Evolutionary conservation across 2,329 filamentous ascomycete species (phyloP), one percentile per base, ranked within the genome.

Genomic region (Bipolaris gigantea): DNA sequence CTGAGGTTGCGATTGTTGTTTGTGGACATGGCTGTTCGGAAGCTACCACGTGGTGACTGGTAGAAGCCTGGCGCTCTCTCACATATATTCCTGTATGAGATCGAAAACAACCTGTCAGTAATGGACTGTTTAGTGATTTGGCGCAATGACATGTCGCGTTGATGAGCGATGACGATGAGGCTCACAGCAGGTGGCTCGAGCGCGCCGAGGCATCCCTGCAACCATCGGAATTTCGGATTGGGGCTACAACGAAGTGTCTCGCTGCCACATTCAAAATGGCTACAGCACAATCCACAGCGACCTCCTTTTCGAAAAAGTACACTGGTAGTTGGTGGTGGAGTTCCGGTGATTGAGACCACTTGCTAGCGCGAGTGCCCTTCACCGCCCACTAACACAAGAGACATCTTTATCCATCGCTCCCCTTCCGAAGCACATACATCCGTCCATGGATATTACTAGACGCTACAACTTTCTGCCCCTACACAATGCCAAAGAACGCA

Each of bases 401-500:
- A 30, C 25, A n/a, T 6, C 36, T 34, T 13, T 48, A 19, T 25
- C 39, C 16, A 44, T 39, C 27, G 18, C 21, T 23, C 13, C 42
- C 35, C 51, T 54, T 50, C 40, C 40, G 41, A 32, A 23, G n/a
- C 41, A 34, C 38, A 35, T 35, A 25, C 19, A n/a, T 40, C 18
- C 43, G 40, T 57, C 36, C 23, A 62, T 62, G 61, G 53, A 56
- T 19, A 40, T 40, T 27, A 5, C n/a, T 6, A n/a, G n/a, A 9
- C 18, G 3, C 36, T 5, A 15, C 33, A 36, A 11, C 35, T 46
- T 47, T 39, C 21, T 34, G 7, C 27, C 18, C 47, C 25, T 43
- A 33, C 44, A 65, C 33, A 38, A 81, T 81, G 79, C 76, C 77
- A 40, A 80, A 79, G 59, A 81, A 81, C 66, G 75, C 77, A 46